These are phyloP conservation scores for Linnemannia zychae DNA, from an alignment of 192 early-diverging fungal species.

Conservation along the genomic window DNA sequence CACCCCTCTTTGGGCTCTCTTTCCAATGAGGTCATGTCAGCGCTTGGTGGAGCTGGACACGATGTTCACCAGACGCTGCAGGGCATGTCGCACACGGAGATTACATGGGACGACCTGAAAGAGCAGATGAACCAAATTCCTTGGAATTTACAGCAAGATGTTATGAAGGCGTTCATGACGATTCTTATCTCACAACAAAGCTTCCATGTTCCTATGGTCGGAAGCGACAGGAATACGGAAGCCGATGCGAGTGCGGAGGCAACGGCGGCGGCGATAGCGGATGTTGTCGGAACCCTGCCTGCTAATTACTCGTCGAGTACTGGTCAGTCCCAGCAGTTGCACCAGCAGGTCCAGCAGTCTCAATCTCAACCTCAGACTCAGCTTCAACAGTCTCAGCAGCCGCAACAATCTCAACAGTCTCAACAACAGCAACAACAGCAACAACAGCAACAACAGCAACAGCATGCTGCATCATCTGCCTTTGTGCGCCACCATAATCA, in stretches of 20 bases:
- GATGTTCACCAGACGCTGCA: constrained; percentile 13
- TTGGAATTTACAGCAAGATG: constrained; percentile 38
- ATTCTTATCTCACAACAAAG: constrained; percentile 16
- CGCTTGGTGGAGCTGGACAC: not conserved
- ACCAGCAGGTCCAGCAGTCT: constrained; percentile 18
- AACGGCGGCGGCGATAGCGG: constrained; percentile 40
- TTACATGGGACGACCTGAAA: constrained; percentile 49
- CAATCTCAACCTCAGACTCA: constrained; percentile 11
- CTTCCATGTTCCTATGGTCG: constrained; percentile 32
- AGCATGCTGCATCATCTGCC: not conserved
- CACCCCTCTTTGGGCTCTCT: constrained; percentile 20
- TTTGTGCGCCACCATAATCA: constrained; percentile 21
- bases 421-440: not conserved
- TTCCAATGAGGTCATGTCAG: constrained; percentile 18
- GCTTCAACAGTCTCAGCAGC: not conserved
- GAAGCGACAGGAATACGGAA: constrained; percentile 18
- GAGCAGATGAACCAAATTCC: constrained; percentile 28
- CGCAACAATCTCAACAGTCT: not conserved
- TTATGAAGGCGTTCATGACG: constrained; percentile 40
- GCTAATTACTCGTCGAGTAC: constrained; percentile 12
- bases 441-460: not conserved
- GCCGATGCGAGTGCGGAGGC: constrained; percentile 34
- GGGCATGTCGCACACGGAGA: not conserved
- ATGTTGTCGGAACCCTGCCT: constrained; percentile 34
- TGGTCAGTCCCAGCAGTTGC: constrained; percentile 2